Evolutionary conservation across 371 early-diverging fungal species (phyloP).

Genomic region (Rhizomucor miehei): DNA sequence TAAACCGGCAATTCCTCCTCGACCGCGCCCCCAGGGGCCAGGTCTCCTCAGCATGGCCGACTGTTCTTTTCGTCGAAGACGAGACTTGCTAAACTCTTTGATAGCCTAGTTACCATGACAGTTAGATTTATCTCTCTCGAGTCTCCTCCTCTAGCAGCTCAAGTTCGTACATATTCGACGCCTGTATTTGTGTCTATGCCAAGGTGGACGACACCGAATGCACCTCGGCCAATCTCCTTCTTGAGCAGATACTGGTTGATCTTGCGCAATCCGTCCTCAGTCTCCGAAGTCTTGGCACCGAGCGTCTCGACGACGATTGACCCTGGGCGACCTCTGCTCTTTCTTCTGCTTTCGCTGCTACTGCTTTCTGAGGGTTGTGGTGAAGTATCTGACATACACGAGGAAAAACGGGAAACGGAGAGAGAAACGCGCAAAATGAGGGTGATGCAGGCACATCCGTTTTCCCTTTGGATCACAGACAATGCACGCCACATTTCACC

Average conservation of each 20-base stretch:
- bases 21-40: conserved; percentile 36
- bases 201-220: conserved; percentile 86
- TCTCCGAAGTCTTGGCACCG: conserved; percentile 70
- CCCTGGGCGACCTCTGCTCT: conserved; percentile 24
- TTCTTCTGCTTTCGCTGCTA: not conserved
- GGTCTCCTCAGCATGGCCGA: conserved; percentile 48
- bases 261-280: conserved; percentile 60
- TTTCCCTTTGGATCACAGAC: too few relatives aligned
- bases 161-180: conserved; percentile 52
- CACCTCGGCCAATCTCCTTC: conserved; percentile 80
- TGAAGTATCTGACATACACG: too few relatives aligned
- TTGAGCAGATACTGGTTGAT: conserved; percentile 83
- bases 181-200: conserved; percentile 60
- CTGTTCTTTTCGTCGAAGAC: conserved; percentile 73
- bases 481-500: too few relatives aligned
- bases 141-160: too few relatives aligned
- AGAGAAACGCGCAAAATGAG: too few relatives aligned
- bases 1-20: conserved; percentile 30
- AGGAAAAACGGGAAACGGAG: too few relatives aligned
- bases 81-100: conserved; percentile 89
- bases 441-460: too few relatives aligned
- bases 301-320: conserved; percentile 63
- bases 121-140: not conserved
- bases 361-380: not conserved
- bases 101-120: conserved; percentile 59